These are phyloP conservation scores for Fusarium tanahbumbuense DNA, from an alignment of 2,329 filamentous ascomycete genomes.

Conservation along the genomic window DNA sequence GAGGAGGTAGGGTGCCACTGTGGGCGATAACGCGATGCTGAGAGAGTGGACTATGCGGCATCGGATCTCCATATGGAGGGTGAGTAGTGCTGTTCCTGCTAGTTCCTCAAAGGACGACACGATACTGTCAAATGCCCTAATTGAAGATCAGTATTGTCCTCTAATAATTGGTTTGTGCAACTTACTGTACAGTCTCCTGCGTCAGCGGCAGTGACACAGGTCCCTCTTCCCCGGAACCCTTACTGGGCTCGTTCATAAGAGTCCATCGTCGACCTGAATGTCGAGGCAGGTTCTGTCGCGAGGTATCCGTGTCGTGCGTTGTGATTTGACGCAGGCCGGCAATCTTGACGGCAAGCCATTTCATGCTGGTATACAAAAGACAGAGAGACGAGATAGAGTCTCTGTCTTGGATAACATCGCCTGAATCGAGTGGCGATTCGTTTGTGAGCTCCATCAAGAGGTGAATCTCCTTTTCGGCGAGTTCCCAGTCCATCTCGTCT, in stretches of 20 bases:
- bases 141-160: conserved; percentile 41
- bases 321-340: conserved; percentile 86
- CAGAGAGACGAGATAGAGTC: conserved; percentile 88
- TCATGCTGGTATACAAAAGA: conserved; percentile 95
- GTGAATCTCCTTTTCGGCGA: conserved; percentile 72
- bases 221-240: conserved; percentile 68
- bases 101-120: conserved; percentile 85
- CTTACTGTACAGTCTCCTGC: conserved; percentile 82
- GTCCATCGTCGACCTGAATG: conserved; percentile 84
- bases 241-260: conserved; percentile 73
- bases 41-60: conserved; percentile 88
- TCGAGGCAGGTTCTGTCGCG: conserved; percentile 64
- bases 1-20: conserved; percentile 70
- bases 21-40: conserved; percentile 69
- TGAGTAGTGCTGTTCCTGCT: conserved; percentile 81
- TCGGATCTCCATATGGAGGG: conserved; percentile 88
- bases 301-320: conserved; percentile 74
- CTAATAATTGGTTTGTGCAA: conserved; percentile 29
- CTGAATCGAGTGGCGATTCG: conserved; percentile 73
- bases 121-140: conserved; percentile 85
- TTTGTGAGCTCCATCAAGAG: conserved; percentile 68
- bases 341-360: conserved; percentile 91
- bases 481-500: conserved; percentile 60
- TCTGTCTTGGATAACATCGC: conserved; percentile 89
- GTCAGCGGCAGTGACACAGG: conserved; percentile 90